A percentile compares a stretch with the other conserved stretches of the same genome.
Evolutionary conservation across 164 flowering plant genomes (phyloP).

Genomic region (Aristolochia contorta): DNA sequence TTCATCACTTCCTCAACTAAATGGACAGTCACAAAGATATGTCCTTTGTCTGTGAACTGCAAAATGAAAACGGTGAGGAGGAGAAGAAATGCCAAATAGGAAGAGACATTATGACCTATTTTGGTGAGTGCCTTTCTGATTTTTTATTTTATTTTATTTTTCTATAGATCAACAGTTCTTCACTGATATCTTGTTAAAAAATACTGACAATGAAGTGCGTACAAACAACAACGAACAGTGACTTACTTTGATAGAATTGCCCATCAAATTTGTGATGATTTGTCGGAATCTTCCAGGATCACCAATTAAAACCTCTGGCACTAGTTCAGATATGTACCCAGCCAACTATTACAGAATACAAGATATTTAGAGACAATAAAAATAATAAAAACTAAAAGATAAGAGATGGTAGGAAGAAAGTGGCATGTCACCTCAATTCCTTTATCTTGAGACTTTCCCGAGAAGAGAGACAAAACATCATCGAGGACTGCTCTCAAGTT

Average conservation of each 20-base stretch:
- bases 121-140: too few relatives aligned
- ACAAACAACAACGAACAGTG: not conserved
- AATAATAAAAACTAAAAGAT: not conserved
- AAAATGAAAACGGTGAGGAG: slow-evolving; percentile 1
- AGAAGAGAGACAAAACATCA: slow-evolving; percentile 86
- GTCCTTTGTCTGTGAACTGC: slow-evolving; percentile 94
- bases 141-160: too few relatives aligned
- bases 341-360: slow-evolving; percentile 54
- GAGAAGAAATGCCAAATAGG: not conserved
- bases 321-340: slow-evolving; percentile 68
- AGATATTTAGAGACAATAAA: not conserved
- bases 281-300: slow-evolving; percentile 96
- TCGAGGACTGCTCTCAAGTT: slow-evolving; percentile 73
- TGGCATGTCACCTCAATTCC: slow-evolving; percentile 64
- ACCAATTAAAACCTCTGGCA: slow-evolving; percentile 74
- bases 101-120: not conserved
- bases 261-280: slow-evolving; percentile 89
- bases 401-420: not conserved
- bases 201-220: not conserved
- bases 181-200: too few relatives aligned
- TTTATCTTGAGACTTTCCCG: slow-evolving; percentile 85
- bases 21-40: slow-evolving; percentile 77
- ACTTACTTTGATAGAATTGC: slow-evolving; percentile 91
- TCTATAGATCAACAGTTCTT: too few relatives aligned
- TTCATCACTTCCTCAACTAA: slow-evolving; percentile 68